phyloP scores from a whole-genome alignment of 352 stramenopile species.

The Pythium biforme region DNA sequence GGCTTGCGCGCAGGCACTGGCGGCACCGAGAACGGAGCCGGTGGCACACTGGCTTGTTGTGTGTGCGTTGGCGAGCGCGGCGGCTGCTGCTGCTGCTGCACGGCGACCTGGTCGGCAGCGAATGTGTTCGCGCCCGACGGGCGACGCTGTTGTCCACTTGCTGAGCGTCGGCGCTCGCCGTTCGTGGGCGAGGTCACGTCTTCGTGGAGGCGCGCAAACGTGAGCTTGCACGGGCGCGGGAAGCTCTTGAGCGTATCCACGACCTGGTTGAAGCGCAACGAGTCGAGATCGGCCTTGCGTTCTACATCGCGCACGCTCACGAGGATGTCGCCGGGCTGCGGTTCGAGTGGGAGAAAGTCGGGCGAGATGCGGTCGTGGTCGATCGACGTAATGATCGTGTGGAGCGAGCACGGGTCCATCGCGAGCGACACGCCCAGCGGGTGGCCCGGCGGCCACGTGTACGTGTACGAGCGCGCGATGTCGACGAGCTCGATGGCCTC shows the following conservation, averaged over 20 bases:
- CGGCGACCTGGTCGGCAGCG: not conserved
- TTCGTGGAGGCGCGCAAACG: conserved; percentile 50
- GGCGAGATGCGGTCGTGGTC: conserved; percentile 59
- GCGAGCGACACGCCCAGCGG: conserved; percentile 70
- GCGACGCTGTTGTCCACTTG: conserved; percentile 5
- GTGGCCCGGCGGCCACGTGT: conserved; percentile 46
- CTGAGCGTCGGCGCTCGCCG: not conserved
- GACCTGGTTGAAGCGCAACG: conserved; percentile 69
- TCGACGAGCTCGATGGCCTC: conserved; percentile 37
- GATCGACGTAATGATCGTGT: conserved; percentile 66
- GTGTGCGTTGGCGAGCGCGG: conserved; percentile 3
- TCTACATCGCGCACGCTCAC: conserved; percentile 39
- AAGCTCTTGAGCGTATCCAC: conserved; percentile 53
- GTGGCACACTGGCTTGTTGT: conserved; percentile 1
- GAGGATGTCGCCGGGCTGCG: conserved; percentile 64
- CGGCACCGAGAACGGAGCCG: conserved; percentile 3
- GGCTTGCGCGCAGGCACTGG: conserved; percentile 1
- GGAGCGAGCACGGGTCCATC: conserved; percentile 74
- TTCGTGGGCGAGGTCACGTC: conserved; percentile 19
- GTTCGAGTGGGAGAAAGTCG: conserved; percentile 48
- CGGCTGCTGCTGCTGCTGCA: not conserved
- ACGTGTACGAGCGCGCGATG: conserved; percentile 46
- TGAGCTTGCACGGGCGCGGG: conserved; percentile 54
- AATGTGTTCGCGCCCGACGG: not conserved
- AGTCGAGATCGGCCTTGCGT: conserved; percentile 39